A percentile compares a stretch with the other conserved stretches of the same genome.
Conservation (phyloP, 2,329 filamentous ascomycete species). For the Colletotrichum plurivorum region DNA sequence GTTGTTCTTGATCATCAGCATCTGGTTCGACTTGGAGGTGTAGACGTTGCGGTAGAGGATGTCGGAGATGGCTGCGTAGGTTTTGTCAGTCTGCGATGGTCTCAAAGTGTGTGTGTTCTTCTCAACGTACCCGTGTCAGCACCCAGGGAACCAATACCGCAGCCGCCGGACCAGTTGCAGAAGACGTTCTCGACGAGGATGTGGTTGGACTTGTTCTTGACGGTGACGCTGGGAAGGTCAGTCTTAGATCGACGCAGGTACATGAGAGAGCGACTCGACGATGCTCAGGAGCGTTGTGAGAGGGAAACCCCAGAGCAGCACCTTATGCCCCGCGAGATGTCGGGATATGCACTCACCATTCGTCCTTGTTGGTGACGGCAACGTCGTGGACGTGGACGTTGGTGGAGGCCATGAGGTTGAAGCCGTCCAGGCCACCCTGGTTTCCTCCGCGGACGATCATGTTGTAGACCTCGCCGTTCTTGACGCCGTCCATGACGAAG, state of each 20-base stretch:
- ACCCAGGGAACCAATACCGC: constrained; percentile 69
- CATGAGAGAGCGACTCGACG: not conserved
- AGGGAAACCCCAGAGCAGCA: constrained; percentile 53
- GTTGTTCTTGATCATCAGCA: constrained; percentile 75
- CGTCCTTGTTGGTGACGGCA: constrained; percentile 74
- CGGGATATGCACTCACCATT: constrained; percentile 61
- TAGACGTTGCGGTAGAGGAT: constrained; percentile 71
- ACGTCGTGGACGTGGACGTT: constrained; percentile 73
- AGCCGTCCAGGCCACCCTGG: constrained; percentile 67
- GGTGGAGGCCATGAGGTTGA: constrained; percentile 64
- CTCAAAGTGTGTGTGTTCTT: no score
- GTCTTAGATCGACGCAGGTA: no score
- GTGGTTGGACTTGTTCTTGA: constrained; percentile 62
- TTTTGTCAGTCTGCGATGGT: not conserved
- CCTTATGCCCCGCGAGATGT: constrained; percentile 50
- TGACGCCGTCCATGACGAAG: constrained; percentile 61
- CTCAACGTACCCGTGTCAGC: constrained; percentile 51
- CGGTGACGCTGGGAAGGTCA: no score
- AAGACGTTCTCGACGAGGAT: constrained; percentile 72
- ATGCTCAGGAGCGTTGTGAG: not conserved
- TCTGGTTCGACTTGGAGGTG: constrained; percentile 72
- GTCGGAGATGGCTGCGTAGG: constrained; percentile 60
- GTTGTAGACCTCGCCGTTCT: constrained; percentile 67
- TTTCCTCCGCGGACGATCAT: constrained; percentile 66
- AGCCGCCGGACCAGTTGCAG: constrained; percentile 74